These are phyloP conservation scores for Stagonosporopsis tanaceti DNA, from an alignment of 2,329 filamentous ascomycete genomes.

Conservation along the genomic window DNA sequence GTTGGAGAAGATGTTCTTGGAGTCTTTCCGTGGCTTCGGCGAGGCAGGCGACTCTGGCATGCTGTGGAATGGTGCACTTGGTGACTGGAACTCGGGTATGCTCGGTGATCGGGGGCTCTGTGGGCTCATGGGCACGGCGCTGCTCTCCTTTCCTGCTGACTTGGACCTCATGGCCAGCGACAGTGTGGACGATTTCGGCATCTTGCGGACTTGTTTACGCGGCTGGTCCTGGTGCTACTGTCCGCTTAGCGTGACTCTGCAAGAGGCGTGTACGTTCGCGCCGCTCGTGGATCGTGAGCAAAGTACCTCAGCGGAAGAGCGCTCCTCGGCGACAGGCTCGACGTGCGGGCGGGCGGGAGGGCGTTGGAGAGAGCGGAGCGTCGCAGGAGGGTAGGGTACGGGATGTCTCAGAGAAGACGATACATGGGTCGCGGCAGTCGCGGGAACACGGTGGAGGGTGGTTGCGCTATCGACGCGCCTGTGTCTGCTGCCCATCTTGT, in stretches of 20 bases:
- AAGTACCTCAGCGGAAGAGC: conserved; percentile 38
- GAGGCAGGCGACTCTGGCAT: conserved; percentile 46
- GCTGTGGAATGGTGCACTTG: conserved; percentile 41
- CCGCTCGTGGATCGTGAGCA: conserved; percentile 20
- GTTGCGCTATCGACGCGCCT: conserved; percentile 30
- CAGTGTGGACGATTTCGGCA: conserved; percentile 50
- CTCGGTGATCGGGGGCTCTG: conserved; percentile 45
- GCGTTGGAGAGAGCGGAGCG: conserved; percentile 26
- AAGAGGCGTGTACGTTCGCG: conserved; percentile 8
- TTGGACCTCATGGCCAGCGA: conserved; percentile 49
- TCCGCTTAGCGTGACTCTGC: conserved; percentile 31
- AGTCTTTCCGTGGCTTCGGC: conserved; percentile 49
- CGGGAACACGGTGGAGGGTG: conserved; percentile 21
- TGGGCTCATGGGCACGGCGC: conserved; percentile 42
- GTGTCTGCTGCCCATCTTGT: conserved; percentile 43
- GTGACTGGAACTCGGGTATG: conserved; percentile 40
- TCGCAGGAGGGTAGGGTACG: conserved; percentile 24
- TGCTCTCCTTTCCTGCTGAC: conserved; percentile 35
- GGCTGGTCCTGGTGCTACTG: conserved; percentile 34
- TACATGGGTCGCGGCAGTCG: conserved; percentile 38
- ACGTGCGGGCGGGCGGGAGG: conserved; percentile 24
- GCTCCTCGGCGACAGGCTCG: conserved; percentile 21
- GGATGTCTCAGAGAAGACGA: conserved; percentile 31
- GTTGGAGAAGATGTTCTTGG: conserved; percentile 57
- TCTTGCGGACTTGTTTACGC: conserved; percentile 45